Base-by-base conservation (phyloP, 768 basidiomycete genomes). In the Phanerodontia chrysosporium region DNA sequence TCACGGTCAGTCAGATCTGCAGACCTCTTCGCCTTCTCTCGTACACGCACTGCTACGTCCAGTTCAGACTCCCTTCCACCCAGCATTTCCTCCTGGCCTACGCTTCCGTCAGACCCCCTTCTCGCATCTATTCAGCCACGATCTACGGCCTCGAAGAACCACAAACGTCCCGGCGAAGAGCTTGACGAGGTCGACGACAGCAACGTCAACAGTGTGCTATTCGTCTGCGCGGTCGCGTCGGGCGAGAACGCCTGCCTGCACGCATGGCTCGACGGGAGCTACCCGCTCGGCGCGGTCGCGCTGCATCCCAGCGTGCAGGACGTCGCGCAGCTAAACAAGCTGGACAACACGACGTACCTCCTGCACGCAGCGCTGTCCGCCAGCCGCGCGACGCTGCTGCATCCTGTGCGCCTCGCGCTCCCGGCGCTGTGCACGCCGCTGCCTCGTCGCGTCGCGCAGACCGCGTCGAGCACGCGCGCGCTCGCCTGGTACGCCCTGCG, bases 1-100 rank as follows among this genome's bases (percentile, higher is more conserved):
- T 30, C 2, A 45, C 22, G 36, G 44, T 57, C 22, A 48, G 32
- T 18, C 39, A 52, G 44, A 32, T 35, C 25, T 35, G 67, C 85
- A 56, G 87, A 92, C 73, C 73, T 92, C 42, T 93, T 93, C 69
- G 86, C 89, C 42, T 91, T 92, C 67, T 83, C 85, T 57, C 28
- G 30, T 13, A 82, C 80, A 14, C 81, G 78, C 46, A 62, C 76
- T 30, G 69, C 69, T 27, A 71, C 73, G 45, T 79, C 78, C 64
- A 70, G 76, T 24, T 70, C 74, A 6, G 32, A 30, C 16, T 39
- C 35, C 7, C 69, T 81, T 21, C 89, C 90, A n/a, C 72, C 78
- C 45, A 71, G 83, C 39, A 87, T 93, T 54, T 76, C 76, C 22
- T 68, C 74, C 29, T 92, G 92, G 90, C 90, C 92, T 8, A 79